phyloP scores from a whole-genome alignment of 176 grass and related monocot genomes.

The Tillandsia leiboldiana region DNA sequence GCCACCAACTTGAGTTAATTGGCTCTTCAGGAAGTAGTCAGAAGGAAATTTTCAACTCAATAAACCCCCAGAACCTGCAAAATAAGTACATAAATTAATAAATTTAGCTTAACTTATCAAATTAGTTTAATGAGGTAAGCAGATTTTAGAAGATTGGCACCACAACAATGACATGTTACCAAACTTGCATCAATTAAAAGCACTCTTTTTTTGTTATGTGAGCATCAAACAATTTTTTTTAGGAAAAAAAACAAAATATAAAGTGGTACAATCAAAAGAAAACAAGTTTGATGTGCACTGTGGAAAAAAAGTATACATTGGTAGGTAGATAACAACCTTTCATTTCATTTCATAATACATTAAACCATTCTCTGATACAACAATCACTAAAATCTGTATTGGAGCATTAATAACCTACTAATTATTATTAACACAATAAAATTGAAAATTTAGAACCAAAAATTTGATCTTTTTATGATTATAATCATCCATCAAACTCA shows the following conservation, averaged over 20 bases:
- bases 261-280: neutral
- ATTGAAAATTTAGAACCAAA: too few relatives aligned
- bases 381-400: too few relatives aligned
- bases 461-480: too few relatives aligned
- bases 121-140: neutral
- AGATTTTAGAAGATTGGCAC: neutral
- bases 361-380: neutral
- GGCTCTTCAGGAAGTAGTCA: neutral
- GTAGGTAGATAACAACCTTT: neutral
- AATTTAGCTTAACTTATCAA: too few relatives aligned
- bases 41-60: neutral
- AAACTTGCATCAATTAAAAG: neutral
- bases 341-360: neutral
- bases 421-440: too few relatives aligned
- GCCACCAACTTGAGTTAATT: neutral
- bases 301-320: neutral
- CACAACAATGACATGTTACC: neutral
- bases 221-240: neutral
- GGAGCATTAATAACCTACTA: too few relatives aligned
- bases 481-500: too few relatives aligned
- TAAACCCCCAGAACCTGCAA: neutral
- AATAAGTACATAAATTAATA: too few relatives aligned
- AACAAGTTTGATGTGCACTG: neutral
- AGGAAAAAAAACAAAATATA: neutral
- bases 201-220: neutral